Evolutionary conservation across 2,329 filamentous ascomycete genomes (phyloP).

Genomic region (Colletotrichum chlorophyti): DNA sequence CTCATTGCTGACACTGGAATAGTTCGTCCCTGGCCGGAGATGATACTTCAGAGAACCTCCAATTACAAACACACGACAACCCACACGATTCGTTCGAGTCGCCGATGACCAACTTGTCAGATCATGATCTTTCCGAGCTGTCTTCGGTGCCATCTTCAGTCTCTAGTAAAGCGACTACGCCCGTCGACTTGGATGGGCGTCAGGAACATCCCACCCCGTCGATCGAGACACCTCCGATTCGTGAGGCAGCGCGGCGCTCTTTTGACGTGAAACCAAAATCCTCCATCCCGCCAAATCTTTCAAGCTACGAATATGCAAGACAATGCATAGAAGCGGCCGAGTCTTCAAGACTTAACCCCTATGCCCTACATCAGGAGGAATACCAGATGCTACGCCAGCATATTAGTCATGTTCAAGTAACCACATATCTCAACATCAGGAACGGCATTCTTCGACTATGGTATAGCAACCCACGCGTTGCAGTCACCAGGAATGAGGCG

Average conservation of each 20-base stretch:
- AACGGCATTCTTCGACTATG: conserved; percentile 93
- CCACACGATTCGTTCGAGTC: conserved; percentile 55
- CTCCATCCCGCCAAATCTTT: conserved; percentile 80
- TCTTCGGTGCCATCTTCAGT: conserved; percentile 60
- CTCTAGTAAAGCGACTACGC: conserved; percentile 71
- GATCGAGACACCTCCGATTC: conserved; percentile 21
- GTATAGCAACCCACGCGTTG: conserved; percentile 83
- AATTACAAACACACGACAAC: conserved; percentile 13
- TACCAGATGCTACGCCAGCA: conserved; percentile 81
- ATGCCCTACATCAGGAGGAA: conserved; percentile 84
- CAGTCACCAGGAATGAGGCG: conserved; percentile 83
- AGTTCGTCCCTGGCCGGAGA: conserved; percentile 15
- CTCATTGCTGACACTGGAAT: conserved; percentile 1
- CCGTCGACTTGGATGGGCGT: conserved; percentile 50
- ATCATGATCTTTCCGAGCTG: conserved; percentile 62
- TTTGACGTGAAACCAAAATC: conserved; percentile 76
- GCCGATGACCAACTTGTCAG: conserved; percentile 59
- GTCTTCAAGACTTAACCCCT: conserved; percentile 87
- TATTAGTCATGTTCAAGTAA: conserved; percentile 88
- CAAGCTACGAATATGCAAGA: conserved; percentile 80
- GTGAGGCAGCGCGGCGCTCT: conserved; percentile 40
- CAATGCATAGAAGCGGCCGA: conserved; percentile 92
- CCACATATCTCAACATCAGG: conserved; percentile 93
- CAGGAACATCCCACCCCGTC: conserved; percentile 32
- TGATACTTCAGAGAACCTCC: conserved; percentile 1